These are phyloP conservation scores for Hura crepitans DNA, from an alignment of 441 rosid species.

Conservation along the genomic window DNA sequence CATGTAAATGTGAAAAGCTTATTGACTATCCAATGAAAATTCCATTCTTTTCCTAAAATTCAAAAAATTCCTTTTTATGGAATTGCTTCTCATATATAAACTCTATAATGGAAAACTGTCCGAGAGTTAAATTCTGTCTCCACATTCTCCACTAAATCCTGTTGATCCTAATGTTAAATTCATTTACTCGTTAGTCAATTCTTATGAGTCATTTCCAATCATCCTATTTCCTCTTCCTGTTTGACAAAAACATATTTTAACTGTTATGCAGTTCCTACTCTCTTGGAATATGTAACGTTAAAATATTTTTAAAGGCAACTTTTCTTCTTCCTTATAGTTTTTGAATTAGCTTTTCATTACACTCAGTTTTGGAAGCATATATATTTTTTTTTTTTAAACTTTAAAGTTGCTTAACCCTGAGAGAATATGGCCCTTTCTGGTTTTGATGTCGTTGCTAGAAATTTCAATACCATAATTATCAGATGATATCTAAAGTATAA, in stretches of 20 bases:
- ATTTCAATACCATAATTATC: neutral
- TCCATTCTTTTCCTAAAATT: neutral
- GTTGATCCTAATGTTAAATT: neutral
- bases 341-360: too few species aligned
- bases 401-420: too few species aligned
- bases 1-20: neutral
- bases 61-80: neutral
- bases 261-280: neutral
- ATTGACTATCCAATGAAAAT: neutral
- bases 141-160: neutral
- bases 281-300: neutral
- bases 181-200: neutral
- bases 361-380: neutral
- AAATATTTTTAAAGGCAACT: neutral
- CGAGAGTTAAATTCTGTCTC: constrained; percentile 5
- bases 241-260: neutral
- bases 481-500: neutral
- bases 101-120: neutral
- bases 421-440: neutral
- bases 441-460: neutral
- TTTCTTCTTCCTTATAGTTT: neutral
- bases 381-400: too few species aligned
- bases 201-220: neutral
- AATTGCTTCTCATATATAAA: neutral
- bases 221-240: neutral